Evolutionary conservation across 1,284 basidiomycete species (phyloP).

Genomic region (Phylloboletellus chloephorus): DNA sequence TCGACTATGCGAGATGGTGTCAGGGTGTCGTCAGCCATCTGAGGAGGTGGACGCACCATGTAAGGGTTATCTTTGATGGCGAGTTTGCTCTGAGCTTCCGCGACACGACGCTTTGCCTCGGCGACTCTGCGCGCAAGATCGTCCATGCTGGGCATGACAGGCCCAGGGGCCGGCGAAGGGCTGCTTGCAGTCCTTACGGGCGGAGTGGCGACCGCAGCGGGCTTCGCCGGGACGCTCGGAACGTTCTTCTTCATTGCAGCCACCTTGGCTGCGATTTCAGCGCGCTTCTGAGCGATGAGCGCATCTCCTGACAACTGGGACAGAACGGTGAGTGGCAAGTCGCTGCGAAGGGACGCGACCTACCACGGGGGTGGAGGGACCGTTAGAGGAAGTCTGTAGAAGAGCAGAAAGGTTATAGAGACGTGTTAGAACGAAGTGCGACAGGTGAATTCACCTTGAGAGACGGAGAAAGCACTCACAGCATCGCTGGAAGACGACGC

Average conservation of each 20-base stretch:
- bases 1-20: too few species aligned
- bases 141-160: conserved; percentile 47
- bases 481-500: conserved; percentile 43
- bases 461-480: conserved; percentile 49
- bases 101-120: conserved; percentile 74
- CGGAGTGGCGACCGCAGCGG: conserved; percentile 21
- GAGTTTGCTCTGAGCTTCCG: conserved; percentile 70
- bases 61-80: conserved; percentile 78
- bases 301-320: conserved; percentile 46
- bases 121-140: conserved; percentile 67
- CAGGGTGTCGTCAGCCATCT: conserved; percentile 7
- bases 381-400: conserved; percentile 51
- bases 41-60: conserved; percentile 48
- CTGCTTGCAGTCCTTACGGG: conserved; percentile 35
- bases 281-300: conserved; percentile 73
- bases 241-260: conserved; percentile 65
- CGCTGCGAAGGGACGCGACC: conserved; percentile 15
- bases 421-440: conserved; percentile 47
- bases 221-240: conserved; percentile 25
- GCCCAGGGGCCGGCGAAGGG: conserved; percentile 30
- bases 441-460: conserved; percentile 67
- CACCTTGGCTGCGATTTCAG: conserved; percentile 80
- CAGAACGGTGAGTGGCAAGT: conserved; percentile 9
- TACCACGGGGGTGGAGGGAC: conserved; percentile 39
- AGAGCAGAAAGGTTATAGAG: conserved; percentile 65